These are phyloP conservation scores for Lecanicillium sp. DNA, from an alignment of 2,329 filamentous ascomycete species.

Conservation along the genomic window DNA sequence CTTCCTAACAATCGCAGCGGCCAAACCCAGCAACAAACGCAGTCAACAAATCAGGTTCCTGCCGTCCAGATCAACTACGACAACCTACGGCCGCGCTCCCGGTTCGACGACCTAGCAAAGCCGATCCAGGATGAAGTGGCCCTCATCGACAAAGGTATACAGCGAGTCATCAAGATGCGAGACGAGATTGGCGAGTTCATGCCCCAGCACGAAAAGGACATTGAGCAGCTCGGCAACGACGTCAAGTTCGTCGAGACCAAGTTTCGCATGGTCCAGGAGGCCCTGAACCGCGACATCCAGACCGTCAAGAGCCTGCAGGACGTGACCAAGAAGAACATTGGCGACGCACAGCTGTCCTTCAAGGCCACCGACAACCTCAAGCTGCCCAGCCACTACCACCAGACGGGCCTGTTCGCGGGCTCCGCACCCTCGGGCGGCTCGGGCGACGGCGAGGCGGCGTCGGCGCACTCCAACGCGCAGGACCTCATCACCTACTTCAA, in stretches of 20 bases:
- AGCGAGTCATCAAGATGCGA: constrained; percentile 71
- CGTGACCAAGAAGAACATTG: constrained; percentile 54
- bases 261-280: constrained; percentile 39
- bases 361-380: constrained; percentile 69
- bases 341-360: constrained; percentile 66
- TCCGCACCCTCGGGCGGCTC: constrained; percentile 24
- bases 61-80: constrained; percentile 74
- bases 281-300: constrained; percentile 50
- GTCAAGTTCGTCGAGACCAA: constrained; percentile 45
- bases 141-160: constrained; percentile 71
- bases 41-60: constrained; percentile 48
- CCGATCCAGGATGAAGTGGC: constrained; percentile 75
- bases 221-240: constrained; percentile 41
- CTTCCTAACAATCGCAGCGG: constrained; percentile 23
- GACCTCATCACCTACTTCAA: constrained; percentile 41
- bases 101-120: constrained; percentile 84
- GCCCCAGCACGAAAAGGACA: constrained; percentile 47
- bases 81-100: constrained; percentile 77
- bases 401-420: constrained; percentile 38
- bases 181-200: constrained; percentile 67
- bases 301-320: constrained; percentile 59
- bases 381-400: constrained; percentile 55
- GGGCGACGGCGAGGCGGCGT: constrained; percentile 27
- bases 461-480: constrained; percentile 33
- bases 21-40: constrained; percentile 22